Base-by-base conservation (phyloP, 2,329 filamentous ascomycete genomes). In the Aspergillus proliferans region DNA sequence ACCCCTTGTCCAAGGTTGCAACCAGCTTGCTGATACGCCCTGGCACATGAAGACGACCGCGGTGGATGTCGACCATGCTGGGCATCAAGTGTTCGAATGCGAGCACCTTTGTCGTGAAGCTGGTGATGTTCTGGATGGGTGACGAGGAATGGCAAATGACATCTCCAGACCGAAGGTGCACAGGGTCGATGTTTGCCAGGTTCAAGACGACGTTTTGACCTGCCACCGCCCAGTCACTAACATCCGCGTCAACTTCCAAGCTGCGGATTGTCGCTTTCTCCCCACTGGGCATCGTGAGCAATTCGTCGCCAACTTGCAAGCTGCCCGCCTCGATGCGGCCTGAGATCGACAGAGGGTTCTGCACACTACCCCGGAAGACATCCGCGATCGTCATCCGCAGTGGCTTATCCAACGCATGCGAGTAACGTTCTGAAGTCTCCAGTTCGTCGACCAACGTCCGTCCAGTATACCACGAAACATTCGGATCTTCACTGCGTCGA, bases 11-110 rank as follows among this genome's bases (percentile, higher is more conserved):
- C 40, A 97, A 69, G 2, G 84, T 77, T 0, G 86, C 87, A 7
- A 86, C 71, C 55, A 97, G 77, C 53, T 82, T 80, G 46, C 78
- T 77, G 38, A 98, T 86, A 43, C 81, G 80, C 0, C 87, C 93
- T 0, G 88, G 79, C 0, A 84, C 83, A 66, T 95, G 87, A 45
- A 97, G 71, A 7, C 90, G 79, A 0, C 93, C 93, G 18, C 89
- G 78, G 66, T 96, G 91, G 7, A 98, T 83, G 61, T 97, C 92
- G 8, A 97, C 82, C 21, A 83, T 82, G 82, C 92, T 93, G 0
- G 92, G 92, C 70, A 91, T 85, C 14, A 98, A 71, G 54, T 92
- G 85, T 52, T 95, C 89, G 61, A 97, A 95, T 0, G 91, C 89
- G 48, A 96, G 78, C 9, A 93, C 83, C 69, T 95, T 95, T 52